Conservation (phyloP, 2,329 filamentous ascomycete genomes). For the Paecilomyces niveus region DNA sequence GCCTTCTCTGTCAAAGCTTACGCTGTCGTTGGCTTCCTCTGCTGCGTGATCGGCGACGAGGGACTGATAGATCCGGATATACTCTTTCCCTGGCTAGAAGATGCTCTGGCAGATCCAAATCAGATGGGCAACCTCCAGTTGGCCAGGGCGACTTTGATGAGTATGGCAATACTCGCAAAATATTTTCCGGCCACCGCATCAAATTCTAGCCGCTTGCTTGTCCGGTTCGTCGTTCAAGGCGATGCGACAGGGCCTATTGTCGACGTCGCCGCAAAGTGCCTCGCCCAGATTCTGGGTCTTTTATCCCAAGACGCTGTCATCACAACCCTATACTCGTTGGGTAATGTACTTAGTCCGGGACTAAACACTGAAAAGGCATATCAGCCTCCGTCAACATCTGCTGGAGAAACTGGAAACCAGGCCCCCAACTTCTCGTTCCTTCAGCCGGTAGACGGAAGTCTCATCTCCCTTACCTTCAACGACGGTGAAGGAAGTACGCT, state of each 20-base stretch:
- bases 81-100: constrained; percentile 79
- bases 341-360: constrained; percentile 81
- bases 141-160: constrained; percentile 70
- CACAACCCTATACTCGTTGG: constrained; percentile 91
- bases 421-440: constrained; percentile 20
- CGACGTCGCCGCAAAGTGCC: constrained; percentile 69
- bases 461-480: constrained; percentile 66
- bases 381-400: constrained; percentile 26
- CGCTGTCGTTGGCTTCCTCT: constrained; percentile 74
- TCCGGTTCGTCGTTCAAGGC: constrained; percentile 82
- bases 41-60: constrained; percentile 75
- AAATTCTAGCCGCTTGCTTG: constrained; percentile 68
- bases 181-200: constrained; percentile 67
- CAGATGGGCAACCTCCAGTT: constrained; percentile 77
- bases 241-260: constrained; percentile 63
- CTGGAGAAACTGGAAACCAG: constrained; percentile 43
- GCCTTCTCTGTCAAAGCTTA: constrained; percentile 80
- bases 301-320: constrained; percentile 91
- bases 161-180: constrained; percentile 73
- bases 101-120: constrained; percentile 66
- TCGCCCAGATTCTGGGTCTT: constrained; percentile 72
- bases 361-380: constrained; percentile 43
- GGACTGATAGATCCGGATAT: constrained; percentile 71
- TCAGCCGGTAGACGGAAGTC: constrained; percentile 26
- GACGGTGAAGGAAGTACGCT: constrained; percentile 71